A percentile compares a stretch with the other conserved stretches of the same genome.
phyloP scores from a whole-genome alignment of 1,284 basidiomycete genomes.

The Ceratorhiza oryzae-sativae region DNA sequence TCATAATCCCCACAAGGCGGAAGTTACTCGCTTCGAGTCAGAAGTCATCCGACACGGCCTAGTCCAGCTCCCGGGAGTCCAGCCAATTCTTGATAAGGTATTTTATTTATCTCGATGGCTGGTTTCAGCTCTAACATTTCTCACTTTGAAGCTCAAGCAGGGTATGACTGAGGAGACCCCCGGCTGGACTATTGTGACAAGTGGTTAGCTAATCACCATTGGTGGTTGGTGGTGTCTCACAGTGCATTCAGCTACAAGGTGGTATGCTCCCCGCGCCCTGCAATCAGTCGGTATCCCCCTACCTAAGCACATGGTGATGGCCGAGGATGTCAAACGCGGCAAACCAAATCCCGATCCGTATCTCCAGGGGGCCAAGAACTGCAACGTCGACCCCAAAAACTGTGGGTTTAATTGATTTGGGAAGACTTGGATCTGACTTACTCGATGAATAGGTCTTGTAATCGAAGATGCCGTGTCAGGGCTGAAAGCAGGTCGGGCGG shows the following conservation, averaged over 20 bases:
- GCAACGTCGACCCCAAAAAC: constrained; percentile 58
- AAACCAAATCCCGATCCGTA: constrained; percentile 88
- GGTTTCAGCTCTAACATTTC: background rate
- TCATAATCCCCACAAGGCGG: constrained; percentile 23
- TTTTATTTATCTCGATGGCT: constrained; percentile 18
- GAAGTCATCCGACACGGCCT: constrained; percentile 42
- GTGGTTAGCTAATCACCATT: constrained; percentile 64
- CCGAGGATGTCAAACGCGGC: constrained; percentile 73
- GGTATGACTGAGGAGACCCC: constrained; percentile 75
- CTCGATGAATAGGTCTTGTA: constrained; percentile 65
- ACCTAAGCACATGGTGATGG: constrained; percentile 71
- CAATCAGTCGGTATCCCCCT: constrained; percentile 63
- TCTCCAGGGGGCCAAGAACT: constrained; percentile 63
- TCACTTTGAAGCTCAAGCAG: constrained; percentile 52
- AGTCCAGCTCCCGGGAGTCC: constrained; percentile 40
- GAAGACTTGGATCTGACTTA: background rate
- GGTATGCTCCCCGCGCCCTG: constrained; percentile 70
- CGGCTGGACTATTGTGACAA: constrained; percentile 82
- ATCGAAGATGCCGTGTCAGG: constrained; percentile 87
- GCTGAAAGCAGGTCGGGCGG: constrained; percentile 71
- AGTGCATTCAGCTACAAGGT: constrained; percentile 64
- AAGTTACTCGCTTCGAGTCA: constrained; percentile 42
- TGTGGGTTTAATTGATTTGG: constrained; percentile 52
- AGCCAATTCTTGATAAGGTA: constrained; percentile 59
- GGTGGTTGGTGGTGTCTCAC: constrained; percentile 57